Evolutionary conservation across 495 filamentous ascomycete species (phyloP), one percentile per base, ranked within the genome.

Genomic region (Neurospora sublineolata): DNA sequence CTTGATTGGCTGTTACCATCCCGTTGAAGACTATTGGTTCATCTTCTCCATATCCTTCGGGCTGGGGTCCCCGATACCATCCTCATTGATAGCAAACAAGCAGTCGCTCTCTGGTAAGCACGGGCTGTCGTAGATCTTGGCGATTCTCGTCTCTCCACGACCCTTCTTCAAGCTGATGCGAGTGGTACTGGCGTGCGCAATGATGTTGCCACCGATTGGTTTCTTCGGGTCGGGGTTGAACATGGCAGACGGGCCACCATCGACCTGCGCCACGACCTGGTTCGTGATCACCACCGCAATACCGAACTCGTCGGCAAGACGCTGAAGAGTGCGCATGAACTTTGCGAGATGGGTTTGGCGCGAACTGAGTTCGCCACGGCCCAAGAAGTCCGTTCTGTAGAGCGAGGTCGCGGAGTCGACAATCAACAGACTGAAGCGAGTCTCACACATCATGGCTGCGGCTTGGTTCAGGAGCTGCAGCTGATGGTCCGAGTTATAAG

Each of bases 191-290:
- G 95, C 93, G 79, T 99, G 95, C 16, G 95, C 95, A 79, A 99
- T 97, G 78, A 99, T 98, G 80, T 99, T 97, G 73, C 95, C 95
- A 69, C 95, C 95, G 81, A 99, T 97, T 1, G 95, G 95, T 78
- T 99, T 99, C 87, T 99, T 99, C 7, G 95, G 95, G 77, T 99
- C 95, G 0, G 95, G 95, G 74, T 99, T 99, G 84, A 97, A 99
- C 95, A 99, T 99, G 37, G 95, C 87, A 74, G 89, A 93, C 14
- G 94, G 93, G 1, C 95, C 95, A 70, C 96, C 95, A 80, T 99
- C 95, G 12, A 99, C 95, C 80, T 99, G 95, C 38, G 95, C 94
- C 40, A 99, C 95, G 37, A 99, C 95, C 78, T 99, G 95, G 79
- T 99, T 99, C 44, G 95, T 97, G 77, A 99, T 99, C 76, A 99